Evolutionary conservation across 305 asterid genomes (phyloP), one percentile per base, ranked within the genome.

Genomic region (Fraxinus sp.): DNA sequence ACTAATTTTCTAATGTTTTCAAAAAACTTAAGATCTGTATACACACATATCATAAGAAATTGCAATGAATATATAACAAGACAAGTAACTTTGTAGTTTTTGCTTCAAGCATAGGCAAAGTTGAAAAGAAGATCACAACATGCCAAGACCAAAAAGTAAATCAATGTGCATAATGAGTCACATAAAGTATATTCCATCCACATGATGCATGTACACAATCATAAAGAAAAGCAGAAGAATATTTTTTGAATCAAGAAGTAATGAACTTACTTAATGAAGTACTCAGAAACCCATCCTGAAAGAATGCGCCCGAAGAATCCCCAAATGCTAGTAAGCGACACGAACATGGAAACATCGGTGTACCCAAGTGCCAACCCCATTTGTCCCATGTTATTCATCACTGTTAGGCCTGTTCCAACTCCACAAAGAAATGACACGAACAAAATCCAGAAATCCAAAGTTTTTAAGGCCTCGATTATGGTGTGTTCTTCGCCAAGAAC

Each of bases 261-360:
- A 4, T 8, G 2, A 79, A 88, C 96, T 85, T 90, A 94, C 99
- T 88, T 94, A 94, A 96, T 85, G 86, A 92, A 94, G 87, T 92
- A 89, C 77, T 96, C 99, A 0, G 99, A 96, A 24, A 88, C 86
- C 82, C 90, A 88, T 7, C 98, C 99, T 79, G 98, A 94, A 7
- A 90, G n/a, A 85, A 96, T 93, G 78, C 99, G 93, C 0, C 99
- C 99, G 55, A 96, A 94, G 76, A 96, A 96, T 80, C 98, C 98
- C 97, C 97, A 93, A 35, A 96, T 96, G 87, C 99, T 96, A 1
- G 92, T 94, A 7, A 96, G 88, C 3, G 99, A 96, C 18, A 96
- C 96, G 86, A 96, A 96, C n/a, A 94, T 90, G 83, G 98, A 94
- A 41, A 94, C 97, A 57, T 96, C 95, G 39, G 86, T 9, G 55